Percentiles rank a stretch among this genome's conserved stretches.
phyloP scores from a whole-genome alignment of 805 yeast species.

The Candida oleophila region DNA sequence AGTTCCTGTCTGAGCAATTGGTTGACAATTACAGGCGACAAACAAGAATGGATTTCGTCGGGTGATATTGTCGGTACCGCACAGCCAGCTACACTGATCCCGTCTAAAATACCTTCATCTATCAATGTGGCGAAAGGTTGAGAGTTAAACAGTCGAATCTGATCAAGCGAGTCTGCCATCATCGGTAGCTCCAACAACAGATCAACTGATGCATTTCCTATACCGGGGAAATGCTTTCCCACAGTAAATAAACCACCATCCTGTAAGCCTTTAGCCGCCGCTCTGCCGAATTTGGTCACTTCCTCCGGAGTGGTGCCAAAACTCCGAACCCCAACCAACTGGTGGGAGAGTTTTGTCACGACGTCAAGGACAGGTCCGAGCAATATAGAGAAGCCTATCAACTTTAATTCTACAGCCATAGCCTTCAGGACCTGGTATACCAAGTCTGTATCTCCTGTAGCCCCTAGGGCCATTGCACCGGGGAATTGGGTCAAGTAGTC shows the following conservation, averaged over 20 bases:
- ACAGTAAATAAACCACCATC: constrained; percentile 54
- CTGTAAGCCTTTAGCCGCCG: constrained; percentile 51
- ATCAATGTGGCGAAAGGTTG: constrained; percentile 52
- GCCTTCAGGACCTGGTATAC: constrained; percentile 55
- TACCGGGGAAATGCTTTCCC: constrained; percentile 69
- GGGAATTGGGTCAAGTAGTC: constrained; percentile 56
- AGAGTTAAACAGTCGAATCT: constrained; percentile 47
- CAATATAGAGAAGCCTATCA: constrained; percentile 55
- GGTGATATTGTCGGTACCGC: constrained; percentile 62
- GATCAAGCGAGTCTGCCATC: constrained; percentile 55
- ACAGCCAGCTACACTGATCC: constrained; percentile 61
- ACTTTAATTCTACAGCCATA: constrained; percentile 48
- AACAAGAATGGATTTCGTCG: constrained; percentile 62
- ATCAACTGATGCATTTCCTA: constrained; percentile 60
- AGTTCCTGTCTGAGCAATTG: constrained; percentile 51
- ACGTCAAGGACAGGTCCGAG: constrained; percentile 66
- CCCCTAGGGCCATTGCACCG: constrained; percentile 64
- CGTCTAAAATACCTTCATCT: constrained; percentile 47
- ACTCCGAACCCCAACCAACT: constrained; percentile 58
- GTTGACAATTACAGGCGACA: constrained; percentile 52
- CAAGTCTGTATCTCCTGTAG: constrained; percentile 48
- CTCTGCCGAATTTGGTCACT: constrained; percentile 53
- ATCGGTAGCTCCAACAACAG: constrained; percentile 57
- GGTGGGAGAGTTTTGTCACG: constrained; percentile 53
- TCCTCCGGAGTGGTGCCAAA: constrained; percentile 62